Evolutionary conservation across 257 asterid species (phyloP).

Genomic region (Solanum lycopersicoides): DNA sequence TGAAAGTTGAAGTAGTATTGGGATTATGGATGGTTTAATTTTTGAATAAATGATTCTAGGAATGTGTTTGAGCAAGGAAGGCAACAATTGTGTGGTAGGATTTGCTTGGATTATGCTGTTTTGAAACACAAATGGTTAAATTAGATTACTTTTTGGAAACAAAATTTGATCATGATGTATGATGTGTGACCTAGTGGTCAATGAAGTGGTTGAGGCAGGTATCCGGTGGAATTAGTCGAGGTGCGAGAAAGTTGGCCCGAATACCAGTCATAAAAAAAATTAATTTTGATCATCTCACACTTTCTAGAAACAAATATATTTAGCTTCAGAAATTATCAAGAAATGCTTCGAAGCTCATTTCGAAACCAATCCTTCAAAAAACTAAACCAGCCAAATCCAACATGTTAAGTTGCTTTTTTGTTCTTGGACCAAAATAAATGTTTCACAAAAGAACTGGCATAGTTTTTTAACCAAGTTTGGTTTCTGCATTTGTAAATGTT

Average conservation of each 20-base stretch:
- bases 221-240: too few species aligned
- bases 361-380: background rate
- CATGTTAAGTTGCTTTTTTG: background rate
- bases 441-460: background rate
- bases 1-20: background rate
- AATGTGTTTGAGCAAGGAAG: background rate
- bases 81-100: background rate
- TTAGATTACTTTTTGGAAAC: background rate
- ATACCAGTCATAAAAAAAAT: too few species aligned
- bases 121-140: background rate
- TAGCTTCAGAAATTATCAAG: background rate
- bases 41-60: background rate
- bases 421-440: background rate
- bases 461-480: background rate
- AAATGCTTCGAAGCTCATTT: background rate
- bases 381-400: background rate
- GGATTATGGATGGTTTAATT: background rate
- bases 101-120: background rate
- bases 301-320: background rate
- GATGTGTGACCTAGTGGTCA: background rate
- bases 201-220: background rate
- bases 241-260: too few species aligned
- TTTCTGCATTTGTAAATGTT: background rate
- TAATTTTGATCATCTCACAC: background rate
- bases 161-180: background rate